Base-by-base conservation (phyloP, 305 asterid species). In the Fraxinus sp. region DNA sequence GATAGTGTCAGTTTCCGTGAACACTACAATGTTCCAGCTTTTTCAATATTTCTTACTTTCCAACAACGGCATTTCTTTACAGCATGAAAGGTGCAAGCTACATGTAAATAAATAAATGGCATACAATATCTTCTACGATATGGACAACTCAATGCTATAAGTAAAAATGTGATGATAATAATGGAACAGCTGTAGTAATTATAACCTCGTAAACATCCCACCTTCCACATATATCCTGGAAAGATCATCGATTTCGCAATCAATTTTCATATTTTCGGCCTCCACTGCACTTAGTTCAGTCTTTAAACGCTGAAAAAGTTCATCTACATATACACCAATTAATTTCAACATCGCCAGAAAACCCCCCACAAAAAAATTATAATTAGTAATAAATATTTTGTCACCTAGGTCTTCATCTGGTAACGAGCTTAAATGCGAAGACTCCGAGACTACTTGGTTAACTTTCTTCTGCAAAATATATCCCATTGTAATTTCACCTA, bases 231-330 rank as follows among this genome's bases (percentile, higher is more conserved):
- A 86, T 84, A 86, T 87, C 85, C 84, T 84, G 4, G 89, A 86
- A 76, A 91, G 91, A 80, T 90, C 93, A 86, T 86, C 91, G 80
- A 90, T 87, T 85, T 93, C 97, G 41, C 79, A 77, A 43, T 84
- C 91, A 13, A 85, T 77, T 55, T 77, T 89, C 30, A 80, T 92
- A 90, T 82, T 90, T 84, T 90, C 92, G 85, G 84, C 84, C 84
- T 92, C 94, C 80, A 85, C 90, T 77, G 92, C 86, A 81, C 82
- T 87, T 49, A 91, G 86, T 85, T 91, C 95, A 41, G 86, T 90
- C 88, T 80, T 91, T 82, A 94, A 83, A 80, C 88, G 86, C 83
- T 74, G 89, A 82, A 89, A 71, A 83, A 89, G 55, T 81, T 89
- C 94, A 87, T 86, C 99, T 95, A 83, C 66, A 85, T 28, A 84